Conservation (phyloP, 371 early-diverging fungal species). For the Lichtheimia corymbifera region DNA sequence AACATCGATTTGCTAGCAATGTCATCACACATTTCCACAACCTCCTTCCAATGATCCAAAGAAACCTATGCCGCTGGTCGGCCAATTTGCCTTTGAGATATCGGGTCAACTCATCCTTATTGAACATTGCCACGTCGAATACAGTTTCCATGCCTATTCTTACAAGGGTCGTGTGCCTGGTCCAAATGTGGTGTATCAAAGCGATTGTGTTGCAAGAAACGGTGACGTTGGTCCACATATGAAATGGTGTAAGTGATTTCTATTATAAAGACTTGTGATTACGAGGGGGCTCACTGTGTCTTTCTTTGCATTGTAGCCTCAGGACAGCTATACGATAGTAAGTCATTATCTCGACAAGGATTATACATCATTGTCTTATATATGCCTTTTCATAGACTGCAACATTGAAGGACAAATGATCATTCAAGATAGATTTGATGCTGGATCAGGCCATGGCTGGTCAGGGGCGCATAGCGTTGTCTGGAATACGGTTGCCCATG, state of each 20-base stretch:
- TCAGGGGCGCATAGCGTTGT: slow-evolving; percentile 51
- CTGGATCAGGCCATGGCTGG: slow-evolving; percentile 51
- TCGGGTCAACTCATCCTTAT: slow-evolving; percentile 47
- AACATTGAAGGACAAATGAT: slow-evolving; percentile 37
- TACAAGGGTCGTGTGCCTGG: slow-evolving; percentile 47
- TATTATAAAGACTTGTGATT: not conserved
- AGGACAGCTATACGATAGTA: slow-evolving; percentile 40
- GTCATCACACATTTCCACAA: slow-evolving; percentile 30
- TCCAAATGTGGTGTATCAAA: slow-evolving; percentile 48
- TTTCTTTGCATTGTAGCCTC: slow-evolving; percentile 17
- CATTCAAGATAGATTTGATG: slow-evolving; percentile 39
- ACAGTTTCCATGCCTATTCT: slow-evolving; percentile 48
- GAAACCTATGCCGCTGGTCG: slow-evolving; percentile 28
- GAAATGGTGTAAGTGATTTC: slow-evolving; percentile 47
- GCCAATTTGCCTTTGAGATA: slow-evolving; percentile 54
- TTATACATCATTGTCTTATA: not conserved
- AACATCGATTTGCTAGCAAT: slow-evolving; percentile 7
- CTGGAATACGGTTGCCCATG: slow-evolving; percentile 52
- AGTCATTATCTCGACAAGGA: slow-evolving; percentile 4
- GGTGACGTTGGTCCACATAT: slow-evolving; percentile 52
- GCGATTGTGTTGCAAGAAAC: slow-evolving; percentile 20
- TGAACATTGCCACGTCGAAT: slow-evolving; percentile 41
- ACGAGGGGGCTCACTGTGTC: not conserved
- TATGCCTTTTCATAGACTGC: slow-evolving; percentile 17
- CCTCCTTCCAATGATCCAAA: slow-evolving; percentile 11